Base-by-base conservation (phyloP, 306 rosid genomes). In the Acacia crassicarpa region DNA sequence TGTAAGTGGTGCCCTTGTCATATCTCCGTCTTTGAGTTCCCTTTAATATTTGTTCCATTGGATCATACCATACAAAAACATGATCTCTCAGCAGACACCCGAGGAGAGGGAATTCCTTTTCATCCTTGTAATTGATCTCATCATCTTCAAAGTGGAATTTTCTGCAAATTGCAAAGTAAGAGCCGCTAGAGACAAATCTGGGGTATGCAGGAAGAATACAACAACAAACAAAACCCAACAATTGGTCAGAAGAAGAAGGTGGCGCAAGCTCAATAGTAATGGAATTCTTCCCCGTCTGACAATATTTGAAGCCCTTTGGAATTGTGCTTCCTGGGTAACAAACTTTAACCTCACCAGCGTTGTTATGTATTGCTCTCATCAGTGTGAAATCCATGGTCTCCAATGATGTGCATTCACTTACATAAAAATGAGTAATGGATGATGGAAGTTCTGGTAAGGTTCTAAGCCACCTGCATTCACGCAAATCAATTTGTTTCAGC, bases 11-110 rank as follows among this genome's bases (percentile, higher is more conserved):
- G 61, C 25, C 61, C 23, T 54, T 3, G 5, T 17, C 61, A 54
- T 1, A 56, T 56, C 27, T 2, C 27, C 61, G 5, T 20, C 62
- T 20, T n/a, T n/a, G 25, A 12, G 12, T 56, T 56, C 4, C 13
- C 25, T 56, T n/a, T 20, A 56, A n/a, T 20, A 56, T 56, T 27
- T 4, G 13, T 56, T 56, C 25, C 4, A 56, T 2, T 56, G 62
- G 62, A 56, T 56, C 62, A 56, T 56, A 56, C 27, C 62, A 17
- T 19, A 51, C 8, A 17, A 6, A 5, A 56, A 56, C 62, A 9
- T 56, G 0, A 54, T 8, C 23, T 7, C 11, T 20, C 2, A 2
- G 8, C 4, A 2, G n/a, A 19, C 0, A 2, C 12, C 0, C 0
- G 14, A 2, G 11, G 25, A 0, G 0, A 56, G 25, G 11, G 62